phyloP scores from a whole-genome alignment of 78 protist species.

The Ministeria vibrans region DNA sequence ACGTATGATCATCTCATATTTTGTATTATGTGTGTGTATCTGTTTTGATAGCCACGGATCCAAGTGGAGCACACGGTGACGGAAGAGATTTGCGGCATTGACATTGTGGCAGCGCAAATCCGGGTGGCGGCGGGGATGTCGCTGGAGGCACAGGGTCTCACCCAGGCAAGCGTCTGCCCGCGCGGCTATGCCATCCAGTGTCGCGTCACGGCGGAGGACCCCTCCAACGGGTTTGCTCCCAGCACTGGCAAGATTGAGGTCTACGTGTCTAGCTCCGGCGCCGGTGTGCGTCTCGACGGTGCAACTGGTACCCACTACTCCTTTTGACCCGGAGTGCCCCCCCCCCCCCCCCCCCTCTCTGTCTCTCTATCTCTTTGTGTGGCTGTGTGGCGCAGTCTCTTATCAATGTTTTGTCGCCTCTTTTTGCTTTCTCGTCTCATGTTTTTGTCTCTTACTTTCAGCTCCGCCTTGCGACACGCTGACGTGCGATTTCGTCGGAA shows the following conservation, averaged over 20 bases:
- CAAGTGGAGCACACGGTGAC: conserved; percentile 78
- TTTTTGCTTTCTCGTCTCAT: too few relatives aligned
- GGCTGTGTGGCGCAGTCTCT: too few relatives aligned
- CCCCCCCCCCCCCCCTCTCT: too few relatives aligned
- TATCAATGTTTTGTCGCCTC: too few relatives aligned
- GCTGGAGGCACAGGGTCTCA: conserved; percentile 16
- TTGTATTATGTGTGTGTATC: neutral
- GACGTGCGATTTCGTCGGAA: too few relatives aligned
- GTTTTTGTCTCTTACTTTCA: too few relatives aligned
- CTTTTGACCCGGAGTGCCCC: too few relatives aligned
- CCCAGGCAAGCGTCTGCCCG: conserved; percentile 48
- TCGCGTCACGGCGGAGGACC: conserved; percentile 88
- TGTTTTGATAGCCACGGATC: neutral
- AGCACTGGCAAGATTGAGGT: conserved; percentile 70
- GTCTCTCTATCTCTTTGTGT: too few relatives aligned
- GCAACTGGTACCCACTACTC: too few relatives aligned
- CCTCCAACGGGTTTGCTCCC: conserved; percentile 72
- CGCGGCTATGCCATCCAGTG: conserved; percentile 72
- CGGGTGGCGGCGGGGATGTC: conserved; percentile 33
- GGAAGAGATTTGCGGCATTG: conserved; percentile 73
- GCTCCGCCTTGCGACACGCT: too few relatives aligned
- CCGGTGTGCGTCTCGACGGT: conserved; percentile 53
- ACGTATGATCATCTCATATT: neutral
- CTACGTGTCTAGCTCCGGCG: conserved; percentile 41
- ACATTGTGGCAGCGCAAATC: conserved; percentile 81